Base-by-base conservation (phyloP, 441 rosid genomes). In the Syzygium syzygioides region DNA sequence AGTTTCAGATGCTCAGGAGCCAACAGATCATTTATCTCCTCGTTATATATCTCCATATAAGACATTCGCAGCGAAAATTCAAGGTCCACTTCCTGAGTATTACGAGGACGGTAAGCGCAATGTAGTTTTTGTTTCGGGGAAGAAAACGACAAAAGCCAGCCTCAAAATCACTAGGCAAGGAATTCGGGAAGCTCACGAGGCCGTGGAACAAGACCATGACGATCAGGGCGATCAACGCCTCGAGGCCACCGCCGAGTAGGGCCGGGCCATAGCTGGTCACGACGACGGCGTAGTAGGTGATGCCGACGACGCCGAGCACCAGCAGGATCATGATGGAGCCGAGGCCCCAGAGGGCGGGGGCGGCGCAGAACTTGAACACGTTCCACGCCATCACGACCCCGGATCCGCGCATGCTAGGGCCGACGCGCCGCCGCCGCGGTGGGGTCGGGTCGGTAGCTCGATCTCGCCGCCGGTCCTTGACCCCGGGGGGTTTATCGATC, bases 1-100 rank as follows among this genome's bases (percentile, higher is more conserved):
- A 98, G 91, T 91, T 96, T 98, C 41, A 98, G 93, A 90, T 97
- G 99, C 91, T 97, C 99, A 87, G 99, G 98, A 91, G 95, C 98
- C 91, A 98, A 88, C 59, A 98, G 89, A 89, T 98, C 99, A 90
- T 96, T 97, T 79, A 97, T 97, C 80, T 98, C 99, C 92, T 98
- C 99, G 85, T 98, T 98, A 89, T 98, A 98, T 28, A 98, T 98
- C 93, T 98, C 99, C 95, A 98, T 91, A 86, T 98, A 98, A 3
- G 99, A 98, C 98, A 98, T 96, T 59, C 99, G 96, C 90, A 98
- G 86, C 79, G 97, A 95, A 92, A 97, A 98, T 93, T 98, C 99
- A 79, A 99, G 94, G 79, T 93, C 96, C 79, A 84, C 90, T 71
- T 94, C 98, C 99, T 98, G 50, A 71, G 50, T 71, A 45, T 71